Base-by-base conservation (phyloP, 805 yeast species). In the Yamadazyma nakazawae region DNA sequence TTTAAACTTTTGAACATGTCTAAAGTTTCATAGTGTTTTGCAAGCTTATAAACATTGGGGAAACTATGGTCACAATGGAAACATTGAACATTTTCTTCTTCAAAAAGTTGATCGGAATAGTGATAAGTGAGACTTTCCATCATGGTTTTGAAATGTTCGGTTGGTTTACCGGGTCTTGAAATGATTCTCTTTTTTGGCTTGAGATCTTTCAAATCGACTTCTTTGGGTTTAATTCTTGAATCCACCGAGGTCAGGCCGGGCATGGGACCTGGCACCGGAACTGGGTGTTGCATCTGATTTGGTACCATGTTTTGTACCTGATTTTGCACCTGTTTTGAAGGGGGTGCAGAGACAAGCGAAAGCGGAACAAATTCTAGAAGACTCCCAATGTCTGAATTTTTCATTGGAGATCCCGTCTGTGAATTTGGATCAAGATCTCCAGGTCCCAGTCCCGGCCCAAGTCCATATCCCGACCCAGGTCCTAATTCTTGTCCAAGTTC, bases 11-110 rank as follows among this genome's bases (percentile, higher is more conserved):
- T 49, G 18, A 49, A 49, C 9, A 59, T 35, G 31, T 54, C 48
- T 32, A 47, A 43, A 21, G 50, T 39, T 25, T 62, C 63, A 40
- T 54, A 54, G 43, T 62, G 68, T 2, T 46, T 38, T 1, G 58
- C 55, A 25, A 63, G 51, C 7, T 56, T 51, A 37, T 34, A 17
- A 5, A 48, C 35, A 9, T 19, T 35, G 11, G 16, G n/a, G 34
- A 46, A 46, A 8, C 17, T 42, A 3, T 14, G 10, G 11, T 19
- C 25, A 37, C 54, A 51, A 35, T 51, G 52, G 24, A 24, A 34
- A 25, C 54, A 51, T 2, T 18, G 13, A 2, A 28, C 14, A 13
- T 17, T 36, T 34, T 42, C 45, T 9, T 28, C 26, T 21, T 34
- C 32, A 18, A 16, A 26, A 31, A 42, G 35, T 7, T 13, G n/a